Base-by-base conservation (phyloP, 352 stramenopile genomes). In the Globisporangium okanoganense region DNA sequence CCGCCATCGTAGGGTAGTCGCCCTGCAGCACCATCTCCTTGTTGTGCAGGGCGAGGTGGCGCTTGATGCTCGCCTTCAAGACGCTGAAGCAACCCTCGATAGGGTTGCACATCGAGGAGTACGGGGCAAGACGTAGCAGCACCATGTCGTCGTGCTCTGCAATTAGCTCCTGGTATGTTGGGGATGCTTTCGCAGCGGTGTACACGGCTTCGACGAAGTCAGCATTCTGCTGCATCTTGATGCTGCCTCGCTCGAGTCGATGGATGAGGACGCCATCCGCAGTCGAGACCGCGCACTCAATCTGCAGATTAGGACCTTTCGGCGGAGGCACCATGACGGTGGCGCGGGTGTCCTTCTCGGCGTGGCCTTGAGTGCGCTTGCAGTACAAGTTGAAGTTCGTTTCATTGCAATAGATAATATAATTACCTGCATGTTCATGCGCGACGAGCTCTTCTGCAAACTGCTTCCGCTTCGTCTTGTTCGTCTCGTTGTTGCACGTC, bases 371-470 rank as follows among this genome's bases (percentile, higher is more conserved):
- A 3, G 57, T 43, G 1, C 66, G 53, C n/a, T 69, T 62, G 25
- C 38, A 66, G 53, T 72, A 64, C 5, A 69, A 10, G 18, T 69
- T 72, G 41, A 48, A 69, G 25, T 72, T 69, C 1, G 61, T 72
- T 10, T 69, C 62, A 24, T 66, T 53, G 16, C 56, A 64, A 33
- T 60, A 69, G 0, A 66, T 14, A 18, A 72, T 62, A 10, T 59
- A 61, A 22, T 69, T 27, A n/a, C 50, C 29, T 4, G n/a, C 62
- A 20, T 45, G 12, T 6, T 56, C 44, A 18, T 63, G 35, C 20
- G 5, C 18, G 10, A 52, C 40, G 20, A 43, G 33, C 3, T 35
- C 22, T 22, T 56, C 20, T 0, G 51, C 62, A 41, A 66, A 66
- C 5, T 38, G 24, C 20, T 55, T 66, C 16, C 50, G 53, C 33